These are phyloP conservation scores for Ceratocystis huliohia DNA, from an alignment of 2,329 filamentous ascomycete species.

Conservation along the genomic window DNA sequence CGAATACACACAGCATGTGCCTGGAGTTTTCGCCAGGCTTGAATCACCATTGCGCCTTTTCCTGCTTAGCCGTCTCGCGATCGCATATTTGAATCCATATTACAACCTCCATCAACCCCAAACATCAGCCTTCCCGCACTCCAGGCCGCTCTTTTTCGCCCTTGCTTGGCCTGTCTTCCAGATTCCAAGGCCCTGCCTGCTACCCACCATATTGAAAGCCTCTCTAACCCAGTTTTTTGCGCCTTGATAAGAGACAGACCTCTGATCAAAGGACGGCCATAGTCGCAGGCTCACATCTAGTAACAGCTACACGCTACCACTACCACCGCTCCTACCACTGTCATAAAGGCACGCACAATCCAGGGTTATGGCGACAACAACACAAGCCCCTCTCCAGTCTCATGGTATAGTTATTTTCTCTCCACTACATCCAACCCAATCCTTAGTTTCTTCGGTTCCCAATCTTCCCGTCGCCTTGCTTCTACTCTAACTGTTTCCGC, in stretches of 20 bases:
- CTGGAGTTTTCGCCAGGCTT: not conserved
- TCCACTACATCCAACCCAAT: not conserved
- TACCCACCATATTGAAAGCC: not conserved
- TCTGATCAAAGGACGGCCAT: not conserved
- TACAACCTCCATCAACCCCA: not conserved
- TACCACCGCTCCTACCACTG: too few species aligned
- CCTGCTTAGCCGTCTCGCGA: not conserved
- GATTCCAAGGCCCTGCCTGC: not conserved
- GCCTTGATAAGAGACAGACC: not conserved
- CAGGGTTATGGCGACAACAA: constrained; percentile 23
- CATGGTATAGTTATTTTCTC: constrained; percentile 22
- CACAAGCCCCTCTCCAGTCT: constrained; percentile 22
- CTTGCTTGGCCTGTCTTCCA: not conserved
- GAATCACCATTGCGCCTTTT: not conserved
- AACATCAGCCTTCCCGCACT: not conserved
- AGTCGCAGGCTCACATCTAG: not conserved
- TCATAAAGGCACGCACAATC: not conserved
- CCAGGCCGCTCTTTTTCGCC: not conserved
- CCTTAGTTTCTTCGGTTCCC: not conserved
- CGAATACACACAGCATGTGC: constrained; percentile 1
- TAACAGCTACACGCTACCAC: not conserved
- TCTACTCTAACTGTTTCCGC: not conserved
- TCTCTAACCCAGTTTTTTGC: not conserved
- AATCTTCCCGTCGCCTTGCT: not conserved
- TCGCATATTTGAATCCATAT: not conserved